Evolutionary conservation across 441 rosid genomes (phyloP).

Genomic region (Dalechampia spathulata): DNA sequence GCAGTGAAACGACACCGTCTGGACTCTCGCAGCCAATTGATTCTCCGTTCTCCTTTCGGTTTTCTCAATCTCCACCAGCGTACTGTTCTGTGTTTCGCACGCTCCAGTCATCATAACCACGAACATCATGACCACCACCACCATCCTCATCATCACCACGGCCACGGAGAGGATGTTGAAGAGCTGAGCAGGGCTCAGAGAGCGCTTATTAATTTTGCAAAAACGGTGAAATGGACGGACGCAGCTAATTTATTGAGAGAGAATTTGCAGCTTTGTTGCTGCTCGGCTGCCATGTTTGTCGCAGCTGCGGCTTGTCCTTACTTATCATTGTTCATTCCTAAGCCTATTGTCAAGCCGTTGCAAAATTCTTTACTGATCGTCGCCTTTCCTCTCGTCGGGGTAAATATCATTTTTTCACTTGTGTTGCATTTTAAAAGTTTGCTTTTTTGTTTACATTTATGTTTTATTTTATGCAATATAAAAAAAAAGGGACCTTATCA

Average conservation of each 20-base stretch:
- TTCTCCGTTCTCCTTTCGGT: neutral
- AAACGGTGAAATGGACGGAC: constrained; percentile 57
- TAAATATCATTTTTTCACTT: too few species aligned
- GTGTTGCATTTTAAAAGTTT: too few species aligned
- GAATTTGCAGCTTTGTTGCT: constrained; percentile 69
- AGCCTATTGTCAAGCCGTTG: constrained; percentile 44
- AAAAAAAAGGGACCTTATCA: too few species aligned
- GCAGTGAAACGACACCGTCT: constrained; percentile 26
- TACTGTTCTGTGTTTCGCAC: constrained; percentile 26
- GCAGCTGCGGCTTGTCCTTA: constrained; percentile 68
- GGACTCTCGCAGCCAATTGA: constrained; percentile 29
- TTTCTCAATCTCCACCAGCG: constrained; percentile 19
- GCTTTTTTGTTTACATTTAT: too few species aligned
- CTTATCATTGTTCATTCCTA: constrained; percentile 60
- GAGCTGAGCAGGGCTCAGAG: constrained; percentile 43
- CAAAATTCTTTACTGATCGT: constrained; percentile 52
- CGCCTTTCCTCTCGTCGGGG: constrained; percentile 89
- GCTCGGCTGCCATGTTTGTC: constrained; percentile 58
- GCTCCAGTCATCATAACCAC: too few species aligned
- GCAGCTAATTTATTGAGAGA: constrained; percentile 70
- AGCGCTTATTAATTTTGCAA: constrained; percentile 49
- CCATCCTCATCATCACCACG: constrained; percentile 1
- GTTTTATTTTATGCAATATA: too few species aligned
- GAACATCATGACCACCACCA: constrained; percentile 39
- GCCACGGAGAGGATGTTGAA: constrained; percentile 18